Evolutionary conservation across 192 early-diverging fungal species (phyloP).

Genomic region (Diversispora epigaea): DNA sequence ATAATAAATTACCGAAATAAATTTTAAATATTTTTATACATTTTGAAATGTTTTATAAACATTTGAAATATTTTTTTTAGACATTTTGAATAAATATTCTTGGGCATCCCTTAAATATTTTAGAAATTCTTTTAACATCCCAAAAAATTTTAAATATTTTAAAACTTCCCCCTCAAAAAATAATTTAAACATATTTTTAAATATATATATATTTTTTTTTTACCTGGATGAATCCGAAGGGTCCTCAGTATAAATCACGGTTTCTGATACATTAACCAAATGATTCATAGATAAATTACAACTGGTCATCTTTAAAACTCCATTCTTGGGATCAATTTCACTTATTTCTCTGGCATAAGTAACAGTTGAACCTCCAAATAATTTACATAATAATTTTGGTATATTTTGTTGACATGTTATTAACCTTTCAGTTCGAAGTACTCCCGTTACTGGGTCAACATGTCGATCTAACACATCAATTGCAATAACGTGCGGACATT

Average conservation of each 20-base stretch:
- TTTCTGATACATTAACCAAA: slow-evolving; percentile 82
- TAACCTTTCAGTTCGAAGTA: slow-evolving; percentile 89
- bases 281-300: slow-evolving; percentile 85
- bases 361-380: slow-evolving; percentile 65
- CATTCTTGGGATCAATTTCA: slow-evolving; percentile 75
- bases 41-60: too few relatives aligned
- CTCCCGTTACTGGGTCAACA: slow-evolving; percentile 78
- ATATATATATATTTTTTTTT: background rate
- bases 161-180: too few relatives aligned
- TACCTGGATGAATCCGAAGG: slow-evolving; percentile 52
- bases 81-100: too few relatives aligned
- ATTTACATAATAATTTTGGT: slow-evolving; percentile 69
- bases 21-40: too few relatives aligned
- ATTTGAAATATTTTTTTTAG: too few relatives aligned
- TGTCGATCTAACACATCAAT: slow-evolving; percentile 85
- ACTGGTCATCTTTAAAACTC: slow-evolving; percentile 72
- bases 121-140: too few relatives aligned
- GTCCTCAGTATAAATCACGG: slow-evolving; percentile 73
- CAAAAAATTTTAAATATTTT: too few relatives aligned
- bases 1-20: too few relatives aligned
- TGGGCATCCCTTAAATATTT: too few relatives aligned
- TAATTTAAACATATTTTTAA: too few relatives aligned
- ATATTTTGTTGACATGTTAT: slow-evolving; percentile 84
- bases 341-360: slow-evolving; percentile 91
- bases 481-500: slow-evolving; percentile 85